Evolutionary conservation across 2,329 filamentous ascomycete genomes (phyloP), one percentile per base, ranked within the genome.

Genomic region (Dactylellina sp.): DNA sequence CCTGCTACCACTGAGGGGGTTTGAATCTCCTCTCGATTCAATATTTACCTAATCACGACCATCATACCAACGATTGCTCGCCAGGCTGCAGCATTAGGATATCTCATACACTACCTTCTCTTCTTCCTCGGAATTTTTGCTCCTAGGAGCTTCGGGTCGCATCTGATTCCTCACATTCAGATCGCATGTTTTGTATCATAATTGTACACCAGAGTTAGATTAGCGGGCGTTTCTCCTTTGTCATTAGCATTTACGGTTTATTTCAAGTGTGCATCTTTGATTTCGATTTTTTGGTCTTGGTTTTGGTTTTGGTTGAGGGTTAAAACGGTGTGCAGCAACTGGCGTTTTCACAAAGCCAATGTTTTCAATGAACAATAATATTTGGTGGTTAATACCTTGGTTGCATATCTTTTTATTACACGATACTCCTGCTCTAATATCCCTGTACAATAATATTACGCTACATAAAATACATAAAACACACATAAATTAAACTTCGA

Each of bases 191-290:
- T 49, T 18, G 14, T 47, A 14, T 56, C 14, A 57, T 50, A 25
- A 42, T 49, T 37, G 25, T 20, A 50, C 53, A 66, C 49, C 37
- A 62, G 55, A 39, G 50, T 35, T 32, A 49, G 39, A 42, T 37
- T 56, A 74, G 61, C 70, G 61, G 56, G 61, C 61, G 61, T 62
- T 57, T 59, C 28, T 40, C 47, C 32, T 56, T 49, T 40, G 47
- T 49, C 47, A n/a, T 52, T 32, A 46, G 53, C 55, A 70, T 70
- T 70, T 47, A 32, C 28, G 32, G 56, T 25, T 14, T 47, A 52
- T 46, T 35, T 9, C 50, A n/a, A n/a, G 11, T 22, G 53, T 65
- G 37, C 49, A 18, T 55, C 9, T 28, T 61, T n/a, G n/a, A n/a
- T 18, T 47, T 42, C 22, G 9, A 32, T 55, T 71, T 40, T n/a